Percentiles rank a stretch among this genome's conserved stretches.
Conservation (phyloP, 2,329 filamentous ascomycete species). For the Colletotrichum orbiculare region DNA sequence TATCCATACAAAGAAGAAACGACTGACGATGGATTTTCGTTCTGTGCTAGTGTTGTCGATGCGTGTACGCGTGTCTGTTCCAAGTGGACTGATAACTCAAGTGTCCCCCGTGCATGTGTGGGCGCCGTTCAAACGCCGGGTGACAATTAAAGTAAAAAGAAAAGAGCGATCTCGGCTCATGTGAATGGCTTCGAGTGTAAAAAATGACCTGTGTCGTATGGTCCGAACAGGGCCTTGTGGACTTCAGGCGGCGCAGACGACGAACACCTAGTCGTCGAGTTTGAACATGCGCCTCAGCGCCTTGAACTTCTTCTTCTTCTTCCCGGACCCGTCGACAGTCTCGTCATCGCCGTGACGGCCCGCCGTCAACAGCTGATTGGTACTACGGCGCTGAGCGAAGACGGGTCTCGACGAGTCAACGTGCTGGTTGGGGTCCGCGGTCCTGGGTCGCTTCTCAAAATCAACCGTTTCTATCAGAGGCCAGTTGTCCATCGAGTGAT, state of each 20-base stretch:
- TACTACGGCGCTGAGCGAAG: slow-evolving; percentile 50
- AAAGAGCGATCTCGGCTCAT: no score
- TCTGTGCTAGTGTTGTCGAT: no score
- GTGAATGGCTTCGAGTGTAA: no score
- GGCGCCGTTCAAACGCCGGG: no score
- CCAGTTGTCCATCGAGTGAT: slow-evolving; percentile 55
- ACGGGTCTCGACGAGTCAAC: slow-evolving; percentile 39
- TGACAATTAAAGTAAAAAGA: no score
- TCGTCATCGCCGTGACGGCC: slow-evolving; percentile 20
- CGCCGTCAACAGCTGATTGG: slow-evolving; percentile 43
- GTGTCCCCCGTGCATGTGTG: no score
- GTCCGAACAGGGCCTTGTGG: no score
- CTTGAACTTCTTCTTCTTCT: slow-evolving; percentile 75
- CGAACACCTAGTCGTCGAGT: slow-evolving; percentile 54
- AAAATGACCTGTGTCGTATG: no score
- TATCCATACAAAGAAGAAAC: no score
- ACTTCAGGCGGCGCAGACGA: neutral
- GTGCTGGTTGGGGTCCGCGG: slow-evolving; percentile 44
- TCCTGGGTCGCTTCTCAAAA: slow-evolving; percentile 46
- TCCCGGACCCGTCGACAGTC: slow-evolving; percentile 35
- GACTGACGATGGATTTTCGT: no score
- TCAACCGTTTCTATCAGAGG: slow-evolving; percentile 51
- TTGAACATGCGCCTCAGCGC: slow-evolving; percentile 73
- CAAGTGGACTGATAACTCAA: no score
- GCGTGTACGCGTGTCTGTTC: no score